phyloP scores from a whole-genome alignment of 495 filamentous ascomycete species.

The Xylaria grammica region DNA sequence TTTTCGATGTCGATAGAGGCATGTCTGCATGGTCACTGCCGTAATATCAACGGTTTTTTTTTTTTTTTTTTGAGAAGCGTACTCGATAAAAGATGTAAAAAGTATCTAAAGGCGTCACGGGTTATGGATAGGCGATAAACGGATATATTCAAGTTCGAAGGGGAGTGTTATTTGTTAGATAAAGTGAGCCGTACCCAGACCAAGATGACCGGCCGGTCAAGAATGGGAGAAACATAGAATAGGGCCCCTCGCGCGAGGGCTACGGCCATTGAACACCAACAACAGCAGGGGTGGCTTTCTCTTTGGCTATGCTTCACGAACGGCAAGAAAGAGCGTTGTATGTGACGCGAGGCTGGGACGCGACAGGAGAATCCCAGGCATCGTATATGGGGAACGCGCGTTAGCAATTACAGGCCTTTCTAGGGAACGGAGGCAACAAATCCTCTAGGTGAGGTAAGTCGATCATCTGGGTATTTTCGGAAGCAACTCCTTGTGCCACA shows the following conservation, averaged over 20 bases:
- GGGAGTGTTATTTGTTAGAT: neutral
- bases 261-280: neutral
- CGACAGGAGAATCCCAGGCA: neutral
- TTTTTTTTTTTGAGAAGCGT: too few species aligned
- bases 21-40: neutral
- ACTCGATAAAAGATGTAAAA: neutral
- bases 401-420: neutral
- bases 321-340: neutral
- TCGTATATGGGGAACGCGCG: neutral
- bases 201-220: neutral
- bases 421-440: too few species aligned
- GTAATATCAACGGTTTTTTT: neutral
- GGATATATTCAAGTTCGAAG: neutral
- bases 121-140: neutral
- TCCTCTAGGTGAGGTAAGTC: too few species aligned
- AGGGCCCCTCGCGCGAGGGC: neutral
- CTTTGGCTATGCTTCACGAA: neutral
- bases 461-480: neutral
- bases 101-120: neutral
- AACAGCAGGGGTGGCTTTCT: neutral
- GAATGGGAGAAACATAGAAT: neutral
- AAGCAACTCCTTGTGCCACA: neutral
- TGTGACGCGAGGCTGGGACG: neutral
- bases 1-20: slow-evolving; percentile 28
- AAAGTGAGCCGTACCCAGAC: neutral